Percentiles rank a stretch among this genome's conserved stretches.
phyloP scores from a whole-genome alignment of 2,329 filamentous ascomycete species.

The Mycosphaerella sp. region DNA sequence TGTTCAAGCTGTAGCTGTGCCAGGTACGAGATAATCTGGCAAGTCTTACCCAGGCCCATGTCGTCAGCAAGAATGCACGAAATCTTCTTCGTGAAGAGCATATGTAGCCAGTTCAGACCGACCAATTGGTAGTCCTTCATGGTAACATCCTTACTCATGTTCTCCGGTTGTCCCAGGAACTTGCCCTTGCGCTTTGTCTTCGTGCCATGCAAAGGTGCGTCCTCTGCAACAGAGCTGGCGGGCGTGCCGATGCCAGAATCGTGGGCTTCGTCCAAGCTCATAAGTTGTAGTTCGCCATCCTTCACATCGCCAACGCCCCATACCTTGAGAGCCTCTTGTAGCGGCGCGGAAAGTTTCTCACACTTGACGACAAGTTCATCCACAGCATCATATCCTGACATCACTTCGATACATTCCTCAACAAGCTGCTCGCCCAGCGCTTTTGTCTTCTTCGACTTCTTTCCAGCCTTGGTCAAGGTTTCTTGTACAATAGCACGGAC shows the following conservation, averaged over 20 bases:
- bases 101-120: constrained; percentile 86
- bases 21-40: constrained; percentile 88
- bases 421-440: constrained; percentile 62
- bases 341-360: constrained; percentile 62
- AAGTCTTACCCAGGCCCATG: constrained; percentile 94
- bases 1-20: constrained; percentile 70
- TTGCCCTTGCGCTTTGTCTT: constrained; percentile 44
- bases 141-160: constrained; percentile 68
- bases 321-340: constrained; percentile 57
- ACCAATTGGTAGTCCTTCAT: constrained; percentile 94
- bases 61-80: constrained; percentile 94
- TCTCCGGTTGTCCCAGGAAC: constrained; percentile 60
- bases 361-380: constrained; percentile 75
- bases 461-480: constrained; percentile 47
- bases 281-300: constrained; percentile 56
- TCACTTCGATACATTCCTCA: constrained; percentile 65
- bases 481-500: constrained; percentile 57
- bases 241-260: constrained; percentile 66
- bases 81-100: constrained; percentile 72
- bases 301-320: constrained; percentile 60
- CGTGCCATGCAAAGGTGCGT: constrained; percentile 23
- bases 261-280: constrained; percentile 49
- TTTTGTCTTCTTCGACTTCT: constrained; percentile 43
- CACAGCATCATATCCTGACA: constrained; percentile 72
- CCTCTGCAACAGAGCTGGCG: constrained; percentile 34